A percentile compares a stretch with the other conserved stretches of the same genome.
These are phyloP conservation scores for Apophysomyces ossiformis DNA, from an alignment of 371 early-diverging fungal species.

Conservation along the genomic window DNA sequence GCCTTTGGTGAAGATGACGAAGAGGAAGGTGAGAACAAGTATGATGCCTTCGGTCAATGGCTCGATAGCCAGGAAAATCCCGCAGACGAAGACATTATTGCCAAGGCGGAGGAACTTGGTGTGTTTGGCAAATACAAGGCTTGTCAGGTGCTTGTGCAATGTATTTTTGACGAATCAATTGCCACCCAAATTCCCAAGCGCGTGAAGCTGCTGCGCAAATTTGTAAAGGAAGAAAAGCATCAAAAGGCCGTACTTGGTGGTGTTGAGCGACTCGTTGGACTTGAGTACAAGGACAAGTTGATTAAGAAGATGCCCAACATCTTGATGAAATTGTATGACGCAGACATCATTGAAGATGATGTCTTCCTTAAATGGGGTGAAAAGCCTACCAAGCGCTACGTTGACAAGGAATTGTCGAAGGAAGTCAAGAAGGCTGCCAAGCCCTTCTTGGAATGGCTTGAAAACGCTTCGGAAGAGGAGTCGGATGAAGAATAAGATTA, in stretches of 20 bases:
- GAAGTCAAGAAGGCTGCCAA: constrained; percentile 82
- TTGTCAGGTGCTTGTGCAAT: constrained; percentile 74
- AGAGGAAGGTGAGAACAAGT: constrained; percentile 69
- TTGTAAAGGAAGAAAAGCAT: constrained; percentile 80
- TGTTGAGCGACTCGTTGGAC: constrained; percentile 86
- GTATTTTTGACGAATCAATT: constrained; percentile 73
- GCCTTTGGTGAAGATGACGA: constrained; percentile 69
- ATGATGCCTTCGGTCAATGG: constrained; percentile 72
- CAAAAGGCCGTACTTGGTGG: constrained; percentile 93
- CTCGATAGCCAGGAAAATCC: constrained; percentile 59
- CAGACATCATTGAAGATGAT: constrained; percentile 92
- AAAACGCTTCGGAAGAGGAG: constrained; percentile 61
- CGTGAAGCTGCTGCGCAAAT: constrained; percentile 65
- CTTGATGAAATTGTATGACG: constrained; percentile 89
- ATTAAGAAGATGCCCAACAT: constrained; percentile 77
- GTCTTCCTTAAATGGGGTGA: constrained; percentile 89
- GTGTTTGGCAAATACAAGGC: constrained; percentile 80
- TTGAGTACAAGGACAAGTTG: constrained; percentile 65
- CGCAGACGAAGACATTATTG: constrained; percentile 73
- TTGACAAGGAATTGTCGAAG: constrained; percentile 77
- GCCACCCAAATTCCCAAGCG: constrained; percentile 66
- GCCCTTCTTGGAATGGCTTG: constrained; percentile 93
- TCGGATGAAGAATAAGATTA: constrained; percentile 33
- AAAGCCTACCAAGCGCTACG: constrained; percentile 89
- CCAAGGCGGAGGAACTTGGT: constrained; percentile 78